phyloP scores from a whole-genome alignment of 352 stramenopile genomes.

The Phytophthora boehmeriae region DNA sequence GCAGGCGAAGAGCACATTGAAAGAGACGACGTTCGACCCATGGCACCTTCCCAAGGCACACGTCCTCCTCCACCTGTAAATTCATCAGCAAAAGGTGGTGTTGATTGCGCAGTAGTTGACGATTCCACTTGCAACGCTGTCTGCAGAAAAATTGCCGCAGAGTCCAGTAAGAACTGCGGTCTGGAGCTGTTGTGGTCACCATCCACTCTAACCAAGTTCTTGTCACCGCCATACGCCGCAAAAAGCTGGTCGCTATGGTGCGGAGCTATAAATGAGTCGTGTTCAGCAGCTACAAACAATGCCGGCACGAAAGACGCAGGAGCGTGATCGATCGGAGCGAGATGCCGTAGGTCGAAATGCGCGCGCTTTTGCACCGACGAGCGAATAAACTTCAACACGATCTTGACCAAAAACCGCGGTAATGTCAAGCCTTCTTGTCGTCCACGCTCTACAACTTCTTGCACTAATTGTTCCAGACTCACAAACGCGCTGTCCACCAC shows the following conservation, averaged over 20 bases:
- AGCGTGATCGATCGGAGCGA: slow-evolving; percentile 88
- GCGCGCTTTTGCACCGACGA: slow-evolving; percentile 92
- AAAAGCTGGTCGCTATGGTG: slow-evolving; percentile 88
- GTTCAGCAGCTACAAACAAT: slow-evolving; percentile 94
- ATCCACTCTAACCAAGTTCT: slow-evolving; percentile 98
- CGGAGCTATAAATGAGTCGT: slow-evolving; percentile 95
- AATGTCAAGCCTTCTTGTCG: slow-evolving; percentile 93
- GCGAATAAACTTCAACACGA: slow-evolving; percentile 92
- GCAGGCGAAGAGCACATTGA: slow-evolving; percentile 38
- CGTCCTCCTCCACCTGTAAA: slow-evolving; percentile 34
- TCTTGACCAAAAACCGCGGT: slow-evolving; percentile 90
- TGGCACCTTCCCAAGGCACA: slow-evolving; percentile 43
- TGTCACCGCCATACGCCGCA: slow-evolving; percentile 95
- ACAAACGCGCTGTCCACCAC: slow-evolving; percentile 98
- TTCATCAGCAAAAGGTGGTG: slow-evolving; percentile 35
- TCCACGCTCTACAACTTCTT: slow-evolving; percentile 98
- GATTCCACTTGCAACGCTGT: slow-evolving; percentile 87
- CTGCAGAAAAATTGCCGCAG: slow-evolving; percentile 96
- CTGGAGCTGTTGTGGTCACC: slow-evolving; percentile 97
- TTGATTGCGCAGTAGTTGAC: slow-evolving; percentile 17
- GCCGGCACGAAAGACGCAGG: slow-evolving; percentile 96
- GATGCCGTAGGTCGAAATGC: slow-evolving; percentile 83
- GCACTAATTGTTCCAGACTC: slow-evolving; percentile 94
- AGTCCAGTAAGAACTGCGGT: slow-evolving; percentile 96
- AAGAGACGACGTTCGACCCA: slow-evolving; percentile 34